Evolutionary conservation across 371 early-diverging fungal species (phyloP).

Genomic region (Entomophthora muscae): DNA sequence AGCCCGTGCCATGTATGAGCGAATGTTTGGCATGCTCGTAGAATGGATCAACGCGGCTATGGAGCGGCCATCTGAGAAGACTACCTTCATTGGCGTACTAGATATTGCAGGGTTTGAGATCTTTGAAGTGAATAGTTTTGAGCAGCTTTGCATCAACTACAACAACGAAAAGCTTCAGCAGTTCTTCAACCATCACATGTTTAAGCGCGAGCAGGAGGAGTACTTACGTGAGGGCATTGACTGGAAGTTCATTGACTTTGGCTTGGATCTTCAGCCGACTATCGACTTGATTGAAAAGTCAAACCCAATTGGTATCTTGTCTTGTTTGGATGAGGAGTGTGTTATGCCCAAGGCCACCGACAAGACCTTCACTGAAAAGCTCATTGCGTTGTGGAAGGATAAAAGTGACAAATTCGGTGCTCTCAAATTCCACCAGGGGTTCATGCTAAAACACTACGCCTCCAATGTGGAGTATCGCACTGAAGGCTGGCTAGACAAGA

Average conservation of each 20-base stretch:
- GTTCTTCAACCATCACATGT: slow-evolving; percentile 99
- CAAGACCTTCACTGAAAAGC: slow-evolving; percentile 88
- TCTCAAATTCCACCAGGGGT: slow-evolving; percentile 81
- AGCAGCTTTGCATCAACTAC: slow-evolving; percentile 99
- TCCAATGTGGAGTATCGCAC: slow-evolving; percentile 93
- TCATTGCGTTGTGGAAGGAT: slow-evolving; percentile 74
- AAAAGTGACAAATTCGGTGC: slow-evolving; percentile 75
- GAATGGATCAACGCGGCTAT: slow-evolving; percentile 76
- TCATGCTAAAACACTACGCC: slow-evolving; percentile 95
- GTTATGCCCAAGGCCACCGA: slow-evolving; percentile 97
- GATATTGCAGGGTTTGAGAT: slow-evolving; percentile 99
- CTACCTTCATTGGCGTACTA: slow-evolving; percentile 93
- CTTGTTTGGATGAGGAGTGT: slow-evolving; percentile 98
- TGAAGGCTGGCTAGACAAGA: slow-evolving; percentile 96
- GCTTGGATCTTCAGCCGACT: slow-evolving; percentile 97
- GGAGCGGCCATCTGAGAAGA: slow-evolving; percentile 41
- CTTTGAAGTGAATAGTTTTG: slow-evolving; percentile 96
- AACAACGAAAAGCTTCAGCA: slow-evolving; percentile 99
- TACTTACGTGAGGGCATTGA: slow-evolving; percentile 95
- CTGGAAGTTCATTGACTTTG: slow-evolving; percentile 99
- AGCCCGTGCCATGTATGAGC: slow-evolving; percentile 90
- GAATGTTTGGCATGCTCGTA: slow-evolving; percentile 90
- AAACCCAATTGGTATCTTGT: slow-evolving; percentile 95
- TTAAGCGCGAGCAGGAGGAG: slow-evolving; percentile 97
- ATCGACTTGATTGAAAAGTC: slow-evolving; percentile 96